Conservation (phyloP, 1,284 basidiomycete species). For the Pulchroboletus neoregius region DNA sequence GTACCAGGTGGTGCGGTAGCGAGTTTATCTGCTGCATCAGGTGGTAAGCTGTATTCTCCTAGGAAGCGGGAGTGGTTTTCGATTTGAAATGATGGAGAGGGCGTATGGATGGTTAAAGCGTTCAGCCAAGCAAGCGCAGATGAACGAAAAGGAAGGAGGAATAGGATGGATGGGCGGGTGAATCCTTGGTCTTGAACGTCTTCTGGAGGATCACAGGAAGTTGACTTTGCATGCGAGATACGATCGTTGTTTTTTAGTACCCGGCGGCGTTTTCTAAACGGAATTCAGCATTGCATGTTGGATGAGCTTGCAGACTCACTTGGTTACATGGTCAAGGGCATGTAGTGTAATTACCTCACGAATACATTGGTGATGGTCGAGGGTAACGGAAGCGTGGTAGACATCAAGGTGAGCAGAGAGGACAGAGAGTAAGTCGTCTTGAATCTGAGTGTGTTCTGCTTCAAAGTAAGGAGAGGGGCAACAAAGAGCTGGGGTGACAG, state of each 20-base stretch:
- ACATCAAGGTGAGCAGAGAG: conserved; percentile 72
- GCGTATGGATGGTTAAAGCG: conserved; percentile 66
- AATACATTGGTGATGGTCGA: conserved; percentile 49
- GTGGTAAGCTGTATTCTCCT: conserved; percentile 79
- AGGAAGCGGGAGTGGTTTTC: conserved; percentile 85
- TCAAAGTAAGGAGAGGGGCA: conserved; percentile 13
- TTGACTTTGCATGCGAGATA: conserved; percentile 65
- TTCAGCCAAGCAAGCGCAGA: conserved; percentile 78
- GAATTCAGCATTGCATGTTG: conserved; percentile 12
- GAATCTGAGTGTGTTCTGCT: conserved; percentile 52
- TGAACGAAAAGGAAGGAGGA: conserved; percentile 91
- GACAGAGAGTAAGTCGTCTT: conserved; percentile 61
- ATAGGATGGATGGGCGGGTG: conserved; percentile 90
- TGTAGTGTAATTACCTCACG: conserved; percentile 74
- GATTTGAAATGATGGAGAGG: conserved; percentile 68
- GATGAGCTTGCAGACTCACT: conserved; percentile 44
- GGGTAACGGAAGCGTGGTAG: conserved; percentile 60
- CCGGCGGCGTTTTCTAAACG: conserved; percentile 77
- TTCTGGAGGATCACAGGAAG: conserved; percentile 51
- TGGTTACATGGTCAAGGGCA: conserved; percentile 80
- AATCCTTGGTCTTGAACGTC: conserved; percentile 96
- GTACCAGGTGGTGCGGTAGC: conserved; percentile 65
- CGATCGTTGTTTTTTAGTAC: conserved; percentile 96
- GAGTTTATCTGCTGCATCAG: conserved; percentile 81
- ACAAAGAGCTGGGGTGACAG: conserved; percentile 11